Evolutionary conservation across 257 asterid genomes (phyloP), one percentile per base, ranked within the genome.

Genomic region (Eustoma russellianum): DNA sequence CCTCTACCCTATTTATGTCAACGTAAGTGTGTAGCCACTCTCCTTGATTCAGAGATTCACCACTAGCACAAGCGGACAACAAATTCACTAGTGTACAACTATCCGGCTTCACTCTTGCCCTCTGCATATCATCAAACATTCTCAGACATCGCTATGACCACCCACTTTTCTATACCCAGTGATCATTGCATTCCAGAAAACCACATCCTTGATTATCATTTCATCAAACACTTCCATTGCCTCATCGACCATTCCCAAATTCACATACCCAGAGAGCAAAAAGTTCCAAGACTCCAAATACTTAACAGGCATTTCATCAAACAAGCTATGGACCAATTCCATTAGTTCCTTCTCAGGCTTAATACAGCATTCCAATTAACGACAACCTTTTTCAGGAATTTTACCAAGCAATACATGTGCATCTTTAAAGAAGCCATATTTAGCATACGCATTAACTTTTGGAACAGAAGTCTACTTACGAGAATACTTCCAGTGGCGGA

Each of bases 211-310:
- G 18, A 19, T 60, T 9, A 10, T 5, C 71, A 74, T 74, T 16
- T 45, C 47, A 60, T 74, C 74, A 66, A 70, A 74, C 55, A 70
- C 59, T 34, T 50, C 50, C 64, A 64, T 66, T 40, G 71, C 77
- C 46, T 74, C 74, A 43, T 63, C 69, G 44, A 69, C 52, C 53
- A 70, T 48, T 15, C 71, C 80, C 34, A 44, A 28, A 38, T 64
- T 73, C 5, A 41, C 68, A 50, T 66, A 74, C 45, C 70, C 73
- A 4, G 74, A 58, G 44, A 70, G 47, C 77, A 74, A 17, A 56
- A 70, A 74, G 46, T 74, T 74, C 80, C 74, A 74, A 43, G 77
- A 74, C 16, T 66, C 74, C 59, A 69, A 48, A 53, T 70, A 62
- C 63, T 64, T 70, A 16, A 41, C 66, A n/a, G 73, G 73, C 80